phyloP scores from a whole-genome alignment of 805 yeast species.

The Cyberlindnera bimundalis region DNA sequence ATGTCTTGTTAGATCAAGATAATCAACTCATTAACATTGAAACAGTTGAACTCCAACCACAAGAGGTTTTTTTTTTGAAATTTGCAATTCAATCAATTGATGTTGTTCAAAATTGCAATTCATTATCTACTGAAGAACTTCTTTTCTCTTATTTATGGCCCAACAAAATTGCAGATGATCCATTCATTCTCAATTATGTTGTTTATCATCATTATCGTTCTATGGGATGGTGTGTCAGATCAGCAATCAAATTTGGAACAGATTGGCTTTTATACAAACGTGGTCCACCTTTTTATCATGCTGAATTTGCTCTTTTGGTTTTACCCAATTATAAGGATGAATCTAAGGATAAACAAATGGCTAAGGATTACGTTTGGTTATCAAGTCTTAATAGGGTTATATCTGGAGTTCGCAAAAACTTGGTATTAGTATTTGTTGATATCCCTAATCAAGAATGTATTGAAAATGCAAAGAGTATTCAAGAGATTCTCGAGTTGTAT shows the following conservation, averaged over 20 bases:
- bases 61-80: slow-evolving; percentile 69
- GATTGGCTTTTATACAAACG: slow-evolving; percentile 77
- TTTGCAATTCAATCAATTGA: slow-evolving; percentile 51
- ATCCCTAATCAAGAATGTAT: slow-evolving; percentile 40
- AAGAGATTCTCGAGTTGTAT: slow-evolving; percentile 28
- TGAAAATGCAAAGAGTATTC: slow-evolving; percentile 13
- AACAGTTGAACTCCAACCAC: slow-evolving; percentile 63
- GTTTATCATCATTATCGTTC: slow-evolving; percentile 86
- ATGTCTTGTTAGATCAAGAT: slow-evolving; percentile 28
- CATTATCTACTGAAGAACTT: slow-evolving; percentile 14
- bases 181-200: slow-evolving; percentile 44
- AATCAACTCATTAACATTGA: slow-evolving; percentile 30
- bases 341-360: slow-evolving; percentile 24
- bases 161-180: slow-evolving; percentile 21
- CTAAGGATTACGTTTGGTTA: slow-evolving; percentile 54
- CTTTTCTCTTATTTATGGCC: slow-evolving; percentile 15
- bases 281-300: slow-evolving; percentile 96
- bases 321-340: slow-evolving; percentile 37
- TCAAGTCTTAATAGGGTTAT: slow-evolving; percentile 75
- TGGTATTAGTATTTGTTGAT: slow-evolving; percentile 67
- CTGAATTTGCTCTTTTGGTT: slow-evolving; percentile 72
- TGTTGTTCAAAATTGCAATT: slow-evolving; percentile 27
- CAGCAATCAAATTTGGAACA: slow-evolving; percentile 91
- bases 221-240: slow-evolving; percentile 89
- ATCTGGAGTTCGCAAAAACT: slow-evolving; percentile 79